Conservation (phyloP, 257 asterid species). For the Agastache rugosa region DNA sequence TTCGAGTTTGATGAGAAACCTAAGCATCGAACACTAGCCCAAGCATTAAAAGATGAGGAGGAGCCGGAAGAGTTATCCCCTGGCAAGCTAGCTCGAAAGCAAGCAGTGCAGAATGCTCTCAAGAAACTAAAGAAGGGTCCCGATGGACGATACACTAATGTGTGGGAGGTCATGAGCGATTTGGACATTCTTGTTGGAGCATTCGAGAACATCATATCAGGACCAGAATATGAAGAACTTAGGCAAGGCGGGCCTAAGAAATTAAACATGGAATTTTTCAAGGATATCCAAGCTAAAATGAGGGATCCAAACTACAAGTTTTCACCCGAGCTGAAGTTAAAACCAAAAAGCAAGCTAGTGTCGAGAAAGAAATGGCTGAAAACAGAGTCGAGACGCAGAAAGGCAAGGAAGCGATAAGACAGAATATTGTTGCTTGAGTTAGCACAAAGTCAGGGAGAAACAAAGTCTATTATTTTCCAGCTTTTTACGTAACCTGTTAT, state of each 20-base stretch:
- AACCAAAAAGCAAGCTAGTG: conserved; percentile 85
- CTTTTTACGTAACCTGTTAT: background rate
- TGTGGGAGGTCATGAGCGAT: conserved; percentile 99
- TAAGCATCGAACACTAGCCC: conserved; percentile 65
- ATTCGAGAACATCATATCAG: conserved; percentile 86
- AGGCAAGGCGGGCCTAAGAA: conserved; percentile 88
- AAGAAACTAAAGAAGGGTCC: conserved; percentile 91
- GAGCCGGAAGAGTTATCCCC: conserved; percentile 88
- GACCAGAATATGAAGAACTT: conserved; percentile 91
- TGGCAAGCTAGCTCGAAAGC: conserved; percentile 83
- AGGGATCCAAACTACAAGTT: conserved; percentile 89
- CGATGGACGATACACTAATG: conserved; percentile 85
- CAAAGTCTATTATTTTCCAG: background rate
- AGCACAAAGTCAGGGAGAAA: conserved; percentile 13
- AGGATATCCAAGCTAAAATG: conserved; percentile 92
- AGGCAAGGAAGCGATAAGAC: conserved; percentile 72
- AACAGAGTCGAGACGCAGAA: conserved; percentile 80
- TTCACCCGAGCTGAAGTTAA: conserved; percentile 82
- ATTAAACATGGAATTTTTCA: conserved; percentile 80
- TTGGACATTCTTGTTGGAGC: conserved; percentile 86
- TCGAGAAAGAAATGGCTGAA: conserved; percentile 85
- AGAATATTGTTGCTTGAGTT: conserved; percentile 5
- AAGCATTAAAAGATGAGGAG: conserved; percentile 79
- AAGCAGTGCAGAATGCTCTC: conserved; percentile 88
- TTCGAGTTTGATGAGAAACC: conserved; percentile 91